Base-by-base conservation (phyloP, 306 rosid genomes). In the Trichosanthes cucumerina region DNA sequence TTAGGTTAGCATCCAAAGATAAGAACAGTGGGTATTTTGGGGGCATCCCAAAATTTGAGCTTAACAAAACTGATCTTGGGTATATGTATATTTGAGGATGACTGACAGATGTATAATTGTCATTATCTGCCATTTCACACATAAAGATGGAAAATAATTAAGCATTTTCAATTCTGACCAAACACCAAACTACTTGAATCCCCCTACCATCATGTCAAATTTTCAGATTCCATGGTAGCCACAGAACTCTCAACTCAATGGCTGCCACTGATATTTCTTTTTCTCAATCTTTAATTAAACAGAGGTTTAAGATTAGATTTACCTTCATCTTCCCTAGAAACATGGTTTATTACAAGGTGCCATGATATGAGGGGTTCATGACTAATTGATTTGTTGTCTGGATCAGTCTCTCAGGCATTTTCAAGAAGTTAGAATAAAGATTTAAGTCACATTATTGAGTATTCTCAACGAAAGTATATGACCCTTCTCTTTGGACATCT, bases 131-230 rank as follows among this genome's bases (percentile, higher is more conserved):
- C 70, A 7, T 59, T 60, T 60, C n/a, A 64, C 6, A 53, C 59
- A 36, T 23, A 68, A 39, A 41, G 21, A 10, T 68, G 36, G 46
- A 66, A 4, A 68, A n/a, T 19, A 69, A 69, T 69, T 21, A 8
- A 69, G 34, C 49, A 54, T 31, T 75, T 15, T 53, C 64, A 19
- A 50, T 21, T 23, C 8, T 52, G 24, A 16, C 24, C 71, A 34
- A 36, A 66, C 28, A 9, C 14, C n/a, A 13, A 43, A 18, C 47
- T 38, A 19, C 75, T 41, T 10, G 75, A 68, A 56, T 52, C 39
- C 66, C 68, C 47, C n/a, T n/a, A 76, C 33, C n/a, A 56, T 34
- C 79, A 76, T 76, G 66, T 46, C 39, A 71, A 18, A 33, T 52
- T n/a, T 39, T 18, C 52, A 9, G 49, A 53, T 19, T 31, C 15